Conservation (phyloP, 179 eudicot species). For the Sideroxylon spinosum region DNA sequence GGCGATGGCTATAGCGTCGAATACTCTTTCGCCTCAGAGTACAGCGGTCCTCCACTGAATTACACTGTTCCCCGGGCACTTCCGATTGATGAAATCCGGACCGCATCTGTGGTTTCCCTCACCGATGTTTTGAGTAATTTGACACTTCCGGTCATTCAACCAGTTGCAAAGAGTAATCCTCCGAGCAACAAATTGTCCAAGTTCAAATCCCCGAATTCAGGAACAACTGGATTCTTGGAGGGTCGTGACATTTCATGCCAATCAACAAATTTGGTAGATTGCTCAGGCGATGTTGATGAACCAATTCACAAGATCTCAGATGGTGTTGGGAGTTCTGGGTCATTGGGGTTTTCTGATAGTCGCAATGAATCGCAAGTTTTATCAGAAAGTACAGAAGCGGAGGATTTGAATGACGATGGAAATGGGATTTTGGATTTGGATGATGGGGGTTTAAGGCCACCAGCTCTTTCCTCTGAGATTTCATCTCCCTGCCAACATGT, state of each 20-base stretch:
- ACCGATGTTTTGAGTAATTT: slow-evolving; percentile 30
- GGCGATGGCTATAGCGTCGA: slow-evolving; percentile 44
- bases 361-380: slow-evolving; percentile 51
- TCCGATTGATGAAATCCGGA: slow-evolving; percentile 63
- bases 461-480: slow-evolving; percentile 33
- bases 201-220: slow-evolving; percentile 21
- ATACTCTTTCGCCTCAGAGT: slow-evolving; percentile 76
- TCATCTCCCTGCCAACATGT: slow-evolving; percentile 25
- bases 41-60: slow-evolving; percentile 65
- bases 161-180: slow-evolving; percentile 39
- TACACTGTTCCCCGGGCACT: slow-evolving; percentile 62
- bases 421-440: slow-evolving; percentile 33
- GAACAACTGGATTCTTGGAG: slow-evolving; percentile 19
- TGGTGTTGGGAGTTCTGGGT: slow-evolving; percentile 53
- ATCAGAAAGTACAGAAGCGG: slow-evolving; percentile 46
- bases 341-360: slow-evolving; percentile 66
- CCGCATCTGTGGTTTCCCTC: slow-evolving; percentile 49
- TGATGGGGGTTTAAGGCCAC: slow-evolving; percentile 35
- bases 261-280: neutral
- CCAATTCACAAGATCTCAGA: slow-evolving; percentile 37
- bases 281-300: slow-evolving; percentile 10
- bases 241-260: neutral
- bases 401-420: slow-evolving; percentile 30
- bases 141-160: slow-evolving; percentile 59
- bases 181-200: slow-evolving; percentile 24